Conservation (phyloP, 345 rosid species). For the Sonneratia caseolaris region DNA sequence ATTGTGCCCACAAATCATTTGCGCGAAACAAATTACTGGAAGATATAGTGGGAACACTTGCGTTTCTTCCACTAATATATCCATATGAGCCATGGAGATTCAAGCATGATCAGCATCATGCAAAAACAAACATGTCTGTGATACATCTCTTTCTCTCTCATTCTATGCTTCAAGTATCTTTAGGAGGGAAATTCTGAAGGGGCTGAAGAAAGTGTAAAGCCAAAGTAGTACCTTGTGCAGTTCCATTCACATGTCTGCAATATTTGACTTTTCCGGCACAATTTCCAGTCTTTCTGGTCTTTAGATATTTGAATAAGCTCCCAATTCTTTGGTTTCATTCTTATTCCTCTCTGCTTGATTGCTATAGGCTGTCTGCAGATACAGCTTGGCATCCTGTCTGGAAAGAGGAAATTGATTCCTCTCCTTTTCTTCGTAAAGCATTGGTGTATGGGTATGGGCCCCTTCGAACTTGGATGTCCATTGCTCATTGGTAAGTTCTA, state of each 20-base stretch:
- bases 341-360: slow-evolving; percentile 5
- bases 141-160: not conserved
- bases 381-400: slow-evolving; percentile 94
- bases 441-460: slow-evolving; percentile 79
- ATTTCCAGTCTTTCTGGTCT: not conserved
- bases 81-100: slow-evolving; percentile 97
- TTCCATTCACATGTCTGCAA: not conserved
- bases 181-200: not conserved
- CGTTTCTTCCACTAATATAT: slow-evolving; percentile 77
- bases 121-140: slow-evolving; percentile 85
- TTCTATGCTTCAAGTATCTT: not conserved
- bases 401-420: slow-evolving; percentile 59
- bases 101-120: slow-evolving; percentile 92
- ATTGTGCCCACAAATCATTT: slow-evolving; percentile 95
- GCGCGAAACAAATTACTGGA: slow-evolving; percentile 80
- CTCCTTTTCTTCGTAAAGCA: slow-evolving; percentile 57
- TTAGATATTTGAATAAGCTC: not conserved
- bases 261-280: not conserved
- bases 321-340: not conserved
- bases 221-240: not conserved
- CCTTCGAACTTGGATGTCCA: slow-evolving; percentile 92
- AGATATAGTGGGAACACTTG: slow-evolving; percentile 90
- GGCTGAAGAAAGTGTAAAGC: not conserved
- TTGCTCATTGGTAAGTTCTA: slow-evolving; percentile 66
- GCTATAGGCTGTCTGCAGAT: slow-evolving; percentile 63